Evolutionary conservation across 306 rosid species (phyloP).

Genomic region (Nissolia schottii): DNA sequence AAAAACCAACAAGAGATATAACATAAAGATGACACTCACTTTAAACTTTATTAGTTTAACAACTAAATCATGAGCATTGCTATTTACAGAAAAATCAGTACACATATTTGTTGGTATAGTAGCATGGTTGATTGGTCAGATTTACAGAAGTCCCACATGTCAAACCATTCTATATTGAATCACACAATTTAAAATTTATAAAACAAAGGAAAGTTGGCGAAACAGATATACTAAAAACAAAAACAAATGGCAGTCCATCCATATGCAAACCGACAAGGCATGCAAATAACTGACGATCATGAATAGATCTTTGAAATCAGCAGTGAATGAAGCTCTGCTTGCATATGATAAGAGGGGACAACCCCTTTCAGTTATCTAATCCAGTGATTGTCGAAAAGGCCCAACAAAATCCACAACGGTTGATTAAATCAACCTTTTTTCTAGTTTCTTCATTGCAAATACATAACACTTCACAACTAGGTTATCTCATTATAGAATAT

Average conservation of each 20-base stretch:
- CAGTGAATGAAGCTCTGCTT: background rate
- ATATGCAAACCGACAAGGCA: background rate
- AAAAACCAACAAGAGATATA: constrained; percentile 7
- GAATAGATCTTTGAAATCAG: background rate
- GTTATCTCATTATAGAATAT: no score
- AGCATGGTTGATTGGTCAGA: background rate
- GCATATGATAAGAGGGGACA: background rate
- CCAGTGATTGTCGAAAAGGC: background rate
- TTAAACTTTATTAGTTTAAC: background rate
- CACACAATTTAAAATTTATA: background rate
- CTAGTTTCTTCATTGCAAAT: background rate
- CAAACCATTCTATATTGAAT: background rate
- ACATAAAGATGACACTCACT: background rate
- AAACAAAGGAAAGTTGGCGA: background rate
- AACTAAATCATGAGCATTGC: background rate
- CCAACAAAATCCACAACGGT: background rate
- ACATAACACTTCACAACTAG: no score
- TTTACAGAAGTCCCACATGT: background rate
- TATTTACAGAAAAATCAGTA: background rate
- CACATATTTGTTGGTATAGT: background rate
- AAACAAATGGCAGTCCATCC: background rate
- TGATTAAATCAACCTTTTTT: constrained; percentile 6
- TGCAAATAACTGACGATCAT: constrained; percentile 11
- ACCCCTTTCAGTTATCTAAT: background rate
- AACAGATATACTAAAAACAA: background rate